Evolutionary conservation across 495 filamentous ascomycete genomes (phyloP).

Genomic region (Penicillium robsamsonii): DNA sequence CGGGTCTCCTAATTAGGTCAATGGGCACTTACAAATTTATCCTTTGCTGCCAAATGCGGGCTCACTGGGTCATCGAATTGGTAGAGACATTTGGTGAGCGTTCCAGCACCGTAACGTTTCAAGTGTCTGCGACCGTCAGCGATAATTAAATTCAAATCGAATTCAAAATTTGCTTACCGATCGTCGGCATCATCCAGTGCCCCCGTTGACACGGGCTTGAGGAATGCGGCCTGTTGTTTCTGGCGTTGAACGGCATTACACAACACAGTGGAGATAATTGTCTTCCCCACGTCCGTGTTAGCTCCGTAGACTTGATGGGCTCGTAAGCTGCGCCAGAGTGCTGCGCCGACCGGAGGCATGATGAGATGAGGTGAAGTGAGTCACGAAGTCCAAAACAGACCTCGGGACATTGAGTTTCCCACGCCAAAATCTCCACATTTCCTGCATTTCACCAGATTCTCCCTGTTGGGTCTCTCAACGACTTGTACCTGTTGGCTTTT

Average conservation of each 20-base stretch:
- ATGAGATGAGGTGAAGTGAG: not conserved
- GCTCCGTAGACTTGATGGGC: conserved; percentile 73
- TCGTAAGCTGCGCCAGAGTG: conserved; percentile 61
- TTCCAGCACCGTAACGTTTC: conserved; percentile 48
- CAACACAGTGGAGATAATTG: conserved; percentile 67
- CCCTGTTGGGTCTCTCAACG: not conserved
- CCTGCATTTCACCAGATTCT: not conserved
- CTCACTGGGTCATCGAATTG: conserved; percentile 71
- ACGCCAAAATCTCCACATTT: not conserved
- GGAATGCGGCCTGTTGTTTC: conserved; percentile 54
- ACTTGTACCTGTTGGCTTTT: not conserved
- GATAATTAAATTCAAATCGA: not conserved
- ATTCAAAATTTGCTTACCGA: conserved; percentile 38
- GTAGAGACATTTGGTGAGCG: conserved; percentile 57
- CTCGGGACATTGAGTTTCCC: not conserved
- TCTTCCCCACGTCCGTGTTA: conserved; percentile 80
- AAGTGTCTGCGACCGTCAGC: conserved; percentile 51
- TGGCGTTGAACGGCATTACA: conserved; percentile 55
- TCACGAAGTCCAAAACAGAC: not conserved
- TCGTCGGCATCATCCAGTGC: conserved; percentile 65
- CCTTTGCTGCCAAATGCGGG: conserved; percentile 65
- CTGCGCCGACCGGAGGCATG: conserved; percentile 44
- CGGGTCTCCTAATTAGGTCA: not conserved
- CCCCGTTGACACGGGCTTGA: conserved; percentile 78
- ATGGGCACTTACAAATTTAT: conserved; percentile 29